Conservation (phyloP, 108 stramenopile genomes). For the Epithemia pelagica region DNA sequence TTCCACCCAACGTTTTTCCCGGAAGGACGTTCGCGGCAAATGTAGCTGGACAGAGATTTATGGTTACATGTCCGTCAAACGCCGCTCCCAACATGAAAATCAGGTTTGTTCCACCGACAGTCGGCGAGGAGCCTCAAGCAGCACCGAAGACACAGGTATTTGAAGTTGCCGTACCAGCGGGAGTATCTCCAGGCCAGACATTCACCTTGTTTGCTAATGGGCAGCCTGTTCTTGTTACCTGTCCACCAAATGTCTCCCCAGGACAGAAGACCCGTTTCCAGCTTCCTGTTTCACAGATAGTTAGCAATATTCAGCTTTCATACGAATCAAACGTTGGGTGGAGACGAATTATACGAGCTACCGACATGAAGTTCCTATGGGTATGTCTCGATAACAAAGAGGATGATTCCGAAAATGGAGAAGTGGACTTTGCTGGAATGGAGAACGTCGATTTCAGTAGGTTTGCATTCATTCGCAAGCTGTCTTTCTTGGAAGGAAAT, state of each 20-base stretch:
- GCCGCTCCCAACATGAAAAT: conserved; percentile 77
- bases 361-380: conserved; percentile 91
- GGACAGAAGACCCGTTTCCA: conserved; percentile 87
- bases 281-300: conserved; percentile 57
- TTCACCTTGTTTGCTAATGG: conserved; percentile 85
- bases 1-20: conserved; percentile 65
- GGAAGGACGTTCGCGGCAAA: conserved; percentile 81
- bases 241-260: conserved; percentile 78
- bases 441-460: conserved; percentile 65
- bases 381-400: conserved; percentile 56
- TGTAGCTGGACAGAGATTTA: conserved; percentile 74
- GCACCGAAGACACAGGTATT: conserved; percentile 76
- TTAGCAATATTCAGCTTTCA: conserved; percentile 36
- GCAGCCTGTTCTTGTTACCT: conserved; percentile 86
- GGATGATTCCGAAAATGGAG: conserved; percentile 9
- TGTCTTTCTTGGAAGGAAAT: too few relatives aligned
- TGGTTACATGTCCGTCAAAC: conserved; percentile 71
- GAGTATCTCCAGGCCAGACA: conserved; percentile 78
- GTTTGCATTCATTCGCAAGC: too few relatives aligned
- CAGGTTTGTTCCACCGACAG: conserved; percentile 65
- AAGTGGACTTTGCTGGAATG: conserved; percentile 22
- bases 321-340: conserved; percentile 81
- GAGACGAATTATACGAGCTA: conserved; percentile 74
- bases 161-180: conserved; percentile 83
- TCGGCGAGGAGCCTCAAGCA: conserved; percentile 27